Conservation (phyloP, 352 stramenopile species). For the Peronospora destructor region DNA sequence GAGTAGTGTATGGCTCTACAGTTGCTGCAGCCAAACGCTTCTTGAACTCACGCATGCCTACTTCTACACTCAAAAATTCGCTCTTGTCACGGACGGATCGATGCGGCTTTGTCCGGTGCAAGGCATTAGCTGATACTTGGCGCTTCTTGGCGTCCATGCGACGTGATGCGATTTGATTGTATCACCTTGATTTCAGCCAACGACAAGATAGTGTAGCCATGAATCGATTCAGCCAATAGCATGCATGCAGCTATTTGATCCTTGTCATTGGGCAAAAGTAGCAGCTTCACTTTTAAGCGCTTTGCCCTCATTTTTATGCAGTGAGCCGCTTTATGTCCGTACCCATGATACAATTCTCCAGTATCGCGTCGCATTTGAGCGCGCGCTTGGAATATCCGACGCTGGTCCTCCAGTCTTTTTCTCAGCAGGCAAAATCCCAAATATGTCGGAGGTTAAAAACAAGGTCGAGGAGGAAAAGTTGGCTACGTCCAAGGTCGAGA, state of each 20-base stretch:
- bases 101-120: slow-evolving; percentile 31
- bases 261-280: too few relatives aligned
- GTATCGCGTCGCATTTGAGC: slow-evolving; percentile 19
- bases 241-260: too few relatives aligned
- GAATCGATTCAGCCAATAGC: not conserved
- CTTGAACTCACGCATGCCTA: slow-evolving; percentile 64
- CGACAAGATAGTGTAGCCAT: slow-evolving; percentile 10
- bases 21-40: slow-evolving; percentile 33
- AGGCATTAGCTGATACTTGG: slow-evolving; percentile 7
- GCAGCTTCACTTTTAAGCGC: slow-evolving; percentile 6
- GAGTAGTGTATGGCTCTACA: not conserved
- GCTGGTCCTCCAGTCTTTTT: slow-evolving; percentile 27
- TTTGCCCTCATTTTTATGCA: too few relatives aligned
- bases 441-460: slow-evolving; percentile 3
- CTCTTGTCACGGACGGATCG: slow-evolving; percentile 25
- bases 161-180: not conserved
- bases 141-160: slow-evolving; percentile 32
- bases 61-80: slow-evolving; percentile 71
- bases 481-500: slow-evolving; percentile 48
- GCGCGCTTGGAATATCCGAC: slow-evolving; percentile 16
- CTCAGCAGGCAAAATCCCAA: slow-evolving; percentile 9
- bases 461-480: too few relatives aligned
- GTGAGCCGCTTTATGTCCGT: too few relatives aligned
- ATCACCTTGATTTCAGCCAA: slow-evolving; percentile 6
- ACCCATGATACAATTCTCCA: too few relatives aligned